Evolutionary conservation across 805 yeast species (phyloP), one percentile per base, ranked within the genome.

Genomic region (Pichia insulana): DNA sequence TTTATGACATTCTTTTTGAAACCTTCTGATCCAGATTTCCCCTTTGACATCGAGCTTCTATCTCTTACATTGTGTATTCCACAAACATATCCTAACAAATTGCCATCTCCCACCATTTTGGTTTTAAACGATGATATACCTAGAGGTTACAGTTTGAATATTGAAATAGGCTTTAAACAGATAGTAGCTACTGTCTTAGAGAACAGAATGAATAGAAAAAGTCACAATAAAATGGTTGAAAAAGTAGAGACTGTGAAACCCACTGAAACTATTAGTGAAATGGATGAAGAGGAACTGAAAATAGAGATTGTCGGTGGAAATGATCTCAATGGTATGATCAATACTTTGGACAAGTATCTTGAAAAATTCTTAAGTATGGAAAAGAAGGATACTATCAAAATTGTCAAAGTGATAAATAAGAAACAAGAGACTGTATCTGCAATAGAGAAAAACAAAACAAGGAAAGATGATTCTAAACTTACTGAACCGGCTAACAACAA

Each of bases 21-120:
- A 17, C 89, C 89, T 0, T 67, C 80, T 0, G 89, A 81, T 54
- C 88, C 88, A 0, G 83, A 81, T 36, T 83, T 83, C 54, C 82
- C 88, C 0, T 82, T 68, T 53, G 86, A 79, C 41, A 58, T 83
- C 26, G 70, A 69, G 3, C 51, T 56, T n/a, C 64, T 83, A 43
- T 69, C 72, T 39, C 52, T 82, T 27, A 70, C 74, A 36, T 56
- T 83, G 27, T 58, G 67, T 31, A 64, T 83, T 3, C 86, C 90
- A 0, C 53, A 59, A 2, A 62, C 61, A 28, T 83, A 79, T 50
- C 87, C 87, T 0, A 40, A 44, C 30, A 53, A 54, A n/a, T 59
- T 54, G 16, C 56, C 61, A 3, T 47, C 55, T 15, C 84, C 87
- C 1, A 60, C 69, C 13, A 66, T 82, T 4, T 61, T 67, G 30